These are phyloP conservation scores for Physcomitrellopsis africana DNA, from an alignment of 225 moss, liverwort and hornwort species.

Conservation along the genomic window DNA sequence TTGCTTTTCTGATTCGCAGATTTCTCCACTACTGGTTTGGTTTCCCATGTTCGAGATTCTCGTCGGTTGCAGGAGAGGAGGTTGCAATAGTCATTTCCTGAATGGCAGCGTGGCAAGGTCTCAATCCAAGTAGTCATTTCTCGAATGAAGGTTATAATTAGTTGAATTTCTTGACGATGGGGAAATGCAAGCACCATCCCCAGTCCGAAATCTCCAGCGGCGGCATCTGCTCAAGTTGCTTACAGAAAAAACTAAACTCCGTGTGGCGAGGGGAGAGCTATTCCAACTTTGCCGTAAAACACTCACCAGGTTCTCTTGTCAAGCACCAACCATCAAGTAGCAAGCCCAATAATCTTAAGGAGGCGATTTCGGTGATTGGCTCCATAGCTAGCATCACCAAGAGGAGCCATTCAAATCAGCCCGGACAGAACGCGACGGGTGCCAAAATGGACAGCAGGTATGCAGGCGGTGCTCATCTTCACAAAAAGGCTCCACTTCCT, in stretches of 20 bases:
- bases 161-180: too few relatives aligned
- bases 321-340: neutral
- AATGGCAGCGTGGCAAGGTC: conserved; percentile 36
- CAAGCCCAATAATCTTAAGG: conserved; percentile 1
- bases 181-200: too few relatives aligned
- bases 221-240: neutral
- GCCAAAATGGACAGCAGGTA: conserved; percentile 28
- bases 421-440: neutral
- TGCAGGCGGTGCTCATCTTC: neutral
- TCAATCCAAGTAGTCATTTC: neutral
- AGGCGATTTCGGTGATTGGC: conserved; percentile 43
- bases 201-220: too few relatives aligned
- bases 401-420: neutral
- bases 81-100: neutral
- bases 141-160: too few relatives aligned
- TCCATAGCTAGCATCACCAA: conserved; percentile 48
- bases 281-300: too few relatives aligned
- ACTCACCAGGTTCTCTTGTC: neutral
- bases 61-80: too few relatives aligned
- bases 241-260: neutral
- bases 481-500: conserved; percentile 6
- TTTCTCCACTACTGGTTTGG: too few relatives aligned
- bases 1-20: too few relatives aligned
- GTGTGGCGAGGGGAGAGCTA: too few relatives aligned
- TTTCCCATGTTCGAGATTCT: too few relatives aligned